Evolutionary conservation across 495 filamentous ascomycete species (phyloP).

Genomic region (Penicillium salamii): DNA sequence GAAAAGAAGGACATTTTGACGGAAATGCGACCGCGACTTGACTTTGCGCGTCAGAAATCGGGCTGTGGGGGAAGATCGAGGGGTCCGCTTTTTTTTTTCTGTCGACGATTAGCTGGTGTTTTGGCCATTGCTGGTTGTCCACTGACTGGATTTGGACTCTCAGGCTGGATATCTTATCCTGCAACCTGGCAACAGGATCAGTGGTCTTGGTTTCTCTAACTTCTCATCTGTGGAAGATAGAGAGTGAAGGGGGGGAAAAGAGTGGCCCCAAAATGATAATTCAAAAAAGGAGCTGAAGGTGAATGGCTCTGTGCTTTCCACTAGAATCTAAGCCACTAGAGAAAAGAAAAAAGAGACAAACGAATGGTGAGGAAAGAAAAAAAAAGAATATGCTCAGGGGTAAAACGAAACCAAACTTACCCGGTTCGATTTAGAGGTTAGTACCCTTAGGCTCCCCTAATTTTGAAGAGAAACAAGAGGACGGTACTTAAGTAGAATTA

Average conservation of each 20-base stretch:
- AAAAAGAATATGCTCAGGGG: conserved; percentile 22
- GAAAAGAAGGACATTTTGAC: conserved; percentile 63
- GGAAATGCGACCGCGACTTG: conserved; percentile 11
- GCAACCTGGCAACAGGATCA: conserved; percentile 31
- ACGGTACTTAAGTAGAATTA: background rate
- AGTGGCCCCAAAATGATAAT: background rate
- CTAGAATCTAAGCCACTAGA: background rate
- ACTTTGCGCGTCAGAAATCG: conserved; percentile 5
- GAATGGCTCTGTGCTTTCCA: too few relatives aligned
- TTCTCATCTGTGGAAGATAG: too few relatives aligned
- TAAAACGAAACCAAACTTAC: conserved; percentile 12
- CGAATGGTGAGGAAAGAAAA: conserved; percentile 10
- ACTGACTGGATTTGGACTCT: conserved; percentile 10
- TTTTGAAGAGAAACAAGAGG: too few relatives aligned
- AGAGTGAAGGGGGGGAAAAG: too few relatives aligned
- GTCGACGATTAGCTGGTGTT: conserved; percentile 9
- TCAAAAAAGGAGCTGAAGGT: too few relatives aligned
- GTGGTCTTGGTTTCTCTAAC: background rate
- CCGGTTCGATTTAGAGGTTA: conserved; percentile 12
- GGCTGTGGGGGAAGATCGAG: conserved; percentile 10
- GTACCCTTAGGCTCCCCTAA: conserved; percentile 1
- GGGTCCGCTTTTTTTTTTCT: conserved; percentile 13
- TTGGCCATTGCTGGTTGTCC: conserved; percentile 8
- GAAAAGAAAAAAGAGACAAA: conserved; percentile 8
- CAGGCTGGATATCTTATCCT: conserved; percentile 34